A percentile compares a stretch with the other conserved stretches of the same genome.
Evolutionary conservation across 345 rosid species (phyloP).

Genomic region (Populus deltoides): DNA sequence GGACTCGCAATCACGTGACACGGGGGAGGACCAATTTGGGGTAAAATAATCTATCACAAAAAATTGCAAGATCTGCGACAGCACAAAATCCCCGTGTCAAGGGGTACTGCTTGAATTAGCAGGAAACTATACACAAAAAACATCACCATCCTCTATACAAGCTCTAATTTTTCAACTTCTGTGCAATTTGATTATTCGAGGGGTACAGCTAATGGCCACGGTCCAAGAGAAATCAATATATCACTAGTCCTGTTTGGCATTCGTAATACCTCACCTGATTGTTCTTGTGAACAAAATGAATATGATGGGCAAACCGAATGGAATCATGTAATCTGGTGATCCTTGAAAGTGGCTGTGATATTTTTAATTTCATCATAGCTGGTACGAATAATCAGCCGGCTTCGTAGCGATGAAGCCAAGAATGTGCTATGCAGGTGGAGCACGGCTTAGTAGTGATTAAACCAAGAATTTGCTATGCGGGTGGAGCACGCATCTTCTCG

Average conservation of each 20-base stretch:
- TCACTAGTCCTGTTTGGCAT: neutral
- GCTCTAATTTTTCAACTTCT: slow-evolving; percentile 16
- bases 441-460: neutral
- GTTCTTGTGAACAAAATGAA: neutral
- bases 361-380: neutral
- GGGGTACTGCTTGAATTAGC: neutral
- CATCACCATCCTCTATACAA: slow-evolving; percentile 14
- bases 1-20: too few relatives aligned
- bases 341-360: neutral
- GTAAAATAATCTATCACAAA: slow-evolving; percentile 14
- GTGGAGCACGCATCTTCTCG: slow-evolving; percentile 36
- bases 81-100: slow-evolving; percentile 18
- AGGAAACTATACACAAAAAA: neutral
- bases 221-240: neutral
- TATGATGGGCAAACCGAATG: neutral
- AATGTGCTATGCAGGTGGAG: slow-evolving; percentile 19
- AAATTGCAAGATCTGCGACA: neutral
- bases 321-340: neutral
- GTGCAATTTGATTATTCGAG: slow-evolving; percentile 27
- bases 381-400: neutral
- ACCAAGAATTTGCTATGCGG: slow-evolving; percentile 9
- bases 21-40: slow-evolving; percentile 5
- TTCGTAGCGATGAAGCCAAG: neutral
- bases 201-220: slow-evolving; percentile 6
- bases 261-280: slow-evolving; percentile 1